Evolutionary conservation across 352 stramenopile species (phyloP).

Genomic region (Pilasporangium apinafurcum): DNA sequence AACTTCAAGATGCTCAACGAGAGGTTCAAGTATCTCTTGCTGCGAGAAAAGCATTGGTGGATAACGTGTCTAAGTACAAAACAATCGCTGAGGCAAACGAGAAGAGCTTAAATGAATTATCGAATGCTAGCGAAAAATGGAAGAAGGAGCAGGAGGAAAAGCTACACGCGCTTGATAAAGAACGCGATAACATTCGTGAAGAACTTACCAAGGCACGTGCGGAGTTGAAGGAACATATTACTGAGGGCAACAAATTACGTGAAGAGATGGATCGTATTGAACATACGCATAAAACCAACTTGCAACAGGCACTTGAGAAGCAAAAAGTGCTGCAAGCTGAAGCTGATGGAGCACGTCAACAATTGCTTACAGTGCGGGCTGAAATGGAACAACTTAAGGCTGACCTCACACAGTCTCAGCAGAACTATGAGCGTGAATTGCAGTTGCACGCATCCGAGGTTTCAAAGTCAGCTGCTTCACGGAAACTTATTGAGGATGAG

Average conservation of each 20-base stretch:
- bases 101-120: constrained; percentile 58
- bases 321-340: constrained; percentile 42
- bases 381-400: constrained; percentile 35
- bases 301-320: constrained; percentile 37
- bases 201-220: constrained; percentile 41
- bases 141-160: constrained; percentile 46
- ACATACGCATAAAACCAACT: constrained; percentile 21
- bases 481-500: constrained; percentile 47
- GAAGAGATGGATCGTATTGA: constrained; percentile 54
- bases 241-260: constrained; percentile 52
- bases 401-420: constrained; percentile 40
- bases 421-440: constrained; percentile 83
- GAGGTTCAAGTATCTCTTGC: constrained; percentile 50
- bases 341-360: constrained; percentile 26
- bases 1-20: constrained; percentile 50
- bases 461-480: constrained; percentile 35
- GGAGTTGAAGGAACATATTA: constrained; percentile 51
- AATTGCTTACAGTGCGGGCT: constrained; percentile 37
- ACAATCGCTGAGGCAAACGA: constrained; percentile 69
- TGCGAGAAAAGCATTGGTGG: constrained; percentile 51
- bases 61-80: constrained; percentile 69
- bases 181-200: constrained; percentile 22
- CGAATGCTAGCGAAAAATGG: constrained; percentile 53
- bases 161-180: constrained; percentile 31
- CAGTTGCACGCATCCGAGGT: constrained; percentile 70